Base-by-base conservation (phyloP, 345 rosid species). In the Kandelia obovata region DNA sequence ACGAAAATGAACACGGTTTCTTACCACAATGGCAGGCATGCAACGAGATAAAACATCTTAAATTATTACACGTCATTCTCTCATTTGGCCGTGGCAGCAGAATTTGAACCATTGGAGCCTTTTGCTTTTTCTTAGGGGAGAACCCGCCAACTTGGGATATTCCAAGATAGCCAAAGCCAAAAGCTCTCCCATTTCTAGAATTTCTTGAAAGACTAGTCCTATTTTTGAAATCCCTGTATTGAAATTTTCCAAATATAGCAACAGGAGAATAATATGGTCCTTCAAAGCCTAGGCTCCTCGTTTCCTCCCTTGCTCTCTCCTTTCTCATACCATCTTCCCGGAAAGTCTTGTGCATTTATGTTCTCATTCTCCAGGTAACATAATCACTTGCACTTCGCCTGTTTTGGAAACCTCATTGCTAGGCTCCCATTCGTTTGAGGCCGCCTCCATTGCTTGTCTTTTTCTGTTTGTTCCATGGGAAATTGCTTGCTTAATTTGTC, bases 81-180 rank as follows among this genome's bases (percentile, higher is more conserved):
- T 43, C 49, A 43, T 43, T 43, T 43, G 49, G 49, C 49, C 49
- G 49, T 43, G 17, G 13, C 16, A 17, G 16, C 49, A 2, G 49
- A 43, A 43, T 23, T 55, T 23, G 59, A 25, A 10, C 23, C 26
- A 21, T 16, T 25, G 11, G 28, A 56, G 19, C 17, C 2, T 13
- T 21, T 20, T 6, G 26, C 21, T 66, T 19, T 19, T 52, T 46
- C 67, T 52, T 66, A 35, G 15, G 46, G 65, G 72, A 62, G 53
- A 70, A 59, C 64, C 77, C 81, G 65, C 66, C 82, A 77, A 73
- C 67, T 28, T 84, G 68, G 83, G 80, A 70, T 56, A 37, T 26
- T 68, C 80, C 65, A 26, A 35, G 61, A 47, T 4, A 72, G 39
- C 30, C 49, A 56, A 25, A 60, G 21, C 30, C 31, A n/a, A 57